Base-by-base conservation (phyloP, 495 filamentous ascomycete species). In the Aspergillus leporis region DNA sequence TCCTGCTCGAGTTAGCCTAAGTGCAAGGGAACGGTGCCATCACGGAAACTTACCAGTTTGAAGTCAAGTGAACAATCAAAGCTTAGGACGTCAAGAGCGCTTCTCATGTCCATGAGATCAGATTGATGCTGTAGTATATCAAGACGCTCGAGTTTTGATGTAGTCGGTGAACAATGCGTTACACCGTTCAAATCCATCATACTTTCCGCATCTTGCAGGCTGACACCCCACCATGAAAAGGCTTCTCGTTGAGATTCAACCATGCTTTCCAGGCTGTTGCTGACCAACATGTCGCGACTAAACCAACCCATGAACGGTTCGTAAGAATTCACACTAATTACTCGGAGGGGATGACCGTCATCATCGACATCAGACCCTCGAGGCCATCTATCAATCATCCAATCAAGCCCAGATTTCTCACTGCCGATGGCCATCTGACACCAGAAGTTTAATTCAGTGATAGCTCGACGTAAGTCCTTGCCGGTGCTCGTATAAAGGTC, bases 351-450 rank as follows among this genome's bases (percentile, higher is more conserved):
- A 45, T 88, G 75, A 3, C 87, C 86, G 48, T 87, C 67, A 18
- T 81, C 74, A 62, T 93, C 87, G 4, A 88, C 63, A 66, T 93
- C 90, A 4, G 75, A 67, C 0, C 88, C 87, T 22, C 76, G 83
- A 16, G 91, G 89, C 85, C 85, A 93, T 40, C 81, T 53, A 80
- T 87, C 71, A 84, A 90, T 61, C 56, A 94, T 88, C 95, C 95
- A 99, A 53, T 94, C 91, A 23, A 96, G 79, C 2, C 93, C 93
- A 1, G 90, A 88, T 67, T 90, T 90, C 14, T 84, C 79, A 64
- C 95, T 93, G n/a, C 95, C 95, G 25, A 98, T 84, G 0, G 85
- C 92, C 72, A 98, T 92, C 72, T 97, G 94, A 65, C 95, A 98
- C 92, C 92, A 97, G 70, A 94, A 96, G 61, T 96, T 86, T 12